phyloP scores from a whole-genome alignment of 148 eudicot genomes.

The Vaccinium vitisidaea region DNA sequence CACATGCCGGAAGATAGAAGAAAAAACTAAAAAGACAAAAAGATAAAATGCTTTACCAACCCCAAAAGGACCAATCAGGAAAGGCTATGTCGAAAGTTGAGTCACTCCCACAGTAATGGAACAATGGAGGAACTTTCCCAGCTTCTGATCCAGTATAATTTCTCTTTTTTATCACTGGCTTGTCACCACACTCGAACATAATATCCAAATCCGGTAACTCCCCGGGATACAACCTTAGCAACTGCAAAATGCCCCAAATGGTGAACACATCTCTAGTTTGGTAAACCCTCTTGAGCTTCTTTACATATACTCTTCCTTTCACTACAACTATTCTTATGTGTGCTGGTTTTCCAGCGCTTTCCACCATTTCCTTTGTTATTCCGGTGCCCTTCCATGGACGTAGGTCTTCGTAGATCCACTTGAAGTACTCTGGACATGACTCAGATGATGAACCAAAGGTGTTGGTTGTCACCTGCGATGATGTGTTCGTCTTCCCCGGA shows the following conservation, averaged over 20 bases:
- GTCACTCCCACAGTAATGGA: slow-evolving; percentile 52
- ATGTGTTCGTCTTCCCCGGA: neutral
- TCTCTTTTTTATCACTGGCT: slow-evolving; percentile 29
- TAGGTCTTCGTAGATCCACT: slow-evolving; percentile 67
- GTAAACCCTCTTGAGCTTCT: slow-evolving; percentile 27
- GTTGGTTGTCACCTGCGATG: neutral
- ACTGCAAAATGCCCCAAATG: slow-evolving; percentile 49
- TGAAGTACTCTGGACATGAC: slow-evolving; percentile 54
- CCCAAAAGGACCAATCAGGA: slow-evolving; percentile 70
- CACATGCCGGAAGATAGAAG: neutral
- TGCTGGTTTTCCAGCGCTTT: slow-evolving; percentile 27
- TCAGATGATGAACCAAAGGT: neutral
- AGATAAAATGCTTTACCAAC: slow-evolving; percentile 35
- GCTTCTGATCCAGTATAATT: slow-evolving; percentile 15
- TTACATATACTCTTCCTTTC: slow-evolving; percentile 46
- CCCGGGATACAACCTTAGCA: slow-evolving; percentile 45
- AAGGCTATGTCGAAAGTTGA: slow-evolving; percentile 42
- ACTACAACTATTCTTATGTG: slow-evolving; percentile 41
- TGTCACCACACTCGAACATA: slow-evolving; percentile 41
- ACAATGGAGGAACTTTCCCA: slow-evolving; percentile 30
- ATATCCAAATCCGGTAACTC: slow-evolving; percentile 50
- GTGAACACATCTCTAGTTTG: slow-evolving; percentile 54
- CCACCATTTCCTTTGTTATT: slow-evolving; percentile 50
- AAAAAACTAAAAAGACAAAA: neutral
- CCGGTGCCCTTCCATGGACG: slow-evolving; percentile 57